Conservation (phyloP, 2,329 filamentous ascomycete species). For the Trichoderma sp. region DNA sequence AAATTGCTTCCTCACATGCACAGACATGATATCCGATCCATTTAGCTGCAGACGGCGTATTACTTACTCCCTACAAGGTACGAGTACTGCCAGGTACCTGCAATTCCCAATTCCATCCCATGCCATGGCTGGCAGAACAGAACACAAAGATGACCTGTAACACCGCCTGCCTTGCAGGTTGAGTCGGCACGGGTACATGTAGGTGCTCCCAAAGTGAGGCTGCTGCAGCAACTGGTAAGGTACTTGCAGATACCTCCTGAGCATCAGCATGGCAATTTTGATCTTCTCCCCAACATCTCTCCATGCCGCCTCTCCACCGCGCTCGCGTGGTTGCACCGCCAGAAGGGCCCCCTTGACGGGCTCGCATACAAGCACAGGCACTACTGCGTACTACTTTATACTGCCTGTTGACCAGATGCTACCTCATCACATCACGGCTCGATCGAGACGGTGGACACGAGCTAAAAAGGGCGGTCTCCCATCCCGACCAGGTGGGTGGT, state of each 20-base stretch:
- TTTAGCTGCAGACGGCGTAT: not conserved
- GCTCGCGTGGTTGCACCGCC: conserved; percentile 11
- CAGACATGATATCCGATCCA: not conserved
- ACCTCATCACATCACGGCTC: conserved; percentile 8
- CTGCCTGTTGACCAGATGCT: not conserved
- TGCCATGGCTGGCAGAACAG: not conserved
- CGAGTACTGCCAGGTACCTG: not conserved
- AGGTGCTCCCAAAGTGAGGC: not conserved
- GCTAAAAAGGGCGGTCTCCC: conserved; percentile 20
- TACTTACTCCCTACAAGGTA: not conserved
- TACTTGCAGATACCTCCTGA: not conserved
- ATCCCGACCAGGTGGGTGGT: conserved; percentile 20
- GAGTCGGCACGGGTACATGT: not conserved
- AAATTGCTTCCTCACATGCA: not conserved
- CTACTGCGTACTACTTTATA: not conserved
- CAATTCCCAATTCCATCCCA: not conserved
- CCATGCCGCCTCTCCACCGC: not conserved
- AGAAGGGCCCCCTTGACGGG: not conserved
- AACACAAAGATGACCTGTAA: not conserved
- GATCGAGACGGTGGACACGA: conserved; percentile 16
- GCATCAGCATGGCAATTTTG: not conserved
- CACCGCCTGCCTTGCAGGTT: not conserved
- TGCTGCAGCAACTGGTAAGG: not conserved
- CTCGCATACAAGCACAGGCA: not conserved
- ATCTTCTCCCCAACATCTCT: not conserved